Evolutionary conservation across 1,139 yeast species (phyloP).

Genomic region (Pichia sp.): DNA sequence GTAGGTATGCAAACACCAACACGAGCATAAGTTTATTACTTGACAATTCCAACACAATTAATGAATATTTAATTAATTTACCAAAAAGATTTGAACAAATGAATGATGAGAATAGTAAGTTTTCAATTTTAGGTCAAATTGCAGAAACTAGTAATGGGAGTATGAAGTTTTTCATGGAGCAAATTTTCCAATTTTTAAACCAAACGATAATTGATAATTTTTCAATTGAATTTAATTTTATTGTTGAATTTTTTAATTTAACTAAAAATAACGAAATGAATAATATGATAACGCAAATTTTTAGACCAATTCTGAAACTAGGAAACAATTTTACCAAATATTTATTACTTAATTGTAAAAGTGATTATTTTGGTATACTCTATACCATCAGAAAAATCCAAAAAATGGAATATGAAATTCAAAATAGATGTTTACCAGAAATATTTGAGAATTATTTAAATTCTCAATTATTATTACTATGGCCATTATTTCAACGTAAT

Average conservation of each 20-base stretch:
- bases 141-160: slow-evolving; percentile 57
- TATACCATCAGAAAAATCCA: slow-evolving; percentile 73
- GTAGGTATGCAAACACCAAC: neutral
- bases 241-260: slow-evolving; percentile 62
- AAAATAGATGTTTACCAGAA: slow-evolving; percentile 54
- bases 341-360: slow-evolving; percentile 32
- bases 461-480: slow-evolving; percentile 55
- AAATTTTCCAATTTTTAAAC: slow-evolving; percentile 66
- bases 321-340: slow-evolving; percentile 48
- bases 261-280: slow-evolving; percentile 36
- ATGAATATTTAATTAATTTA: slow-evolving; percentile 25
- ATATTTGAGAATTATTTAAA: slow-evolving; percentile 70
- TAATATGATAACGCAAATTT: slow-evolving; percentile 41
- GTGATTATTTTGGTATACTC: slow-evolving; percentile 73
- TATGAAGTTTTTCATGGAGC: slow-evolving; percentile 61
- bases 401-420: slow-evolving; percentile 54
- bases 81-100: slow-evolving; percentile 23
- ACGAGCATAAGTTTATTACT: slow-evolving; percentile 6
- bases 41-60: slow-evolving; percentile 17
- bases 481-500: slow-evolving; percentile 81
- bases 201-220: slow-evolving; percentile 72
- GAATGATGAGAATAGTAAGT: slow-evolving; percentile 37
- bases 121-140: slow-evolving; percentile 76
- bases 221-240: slow-evolving; percentile 68
- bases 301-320: slow-evolving; percentile 44